Base-by-base conservation (phyloP, 176 grass and related monocot genomes). In the Dendrocalamus sinicus region DNA sequence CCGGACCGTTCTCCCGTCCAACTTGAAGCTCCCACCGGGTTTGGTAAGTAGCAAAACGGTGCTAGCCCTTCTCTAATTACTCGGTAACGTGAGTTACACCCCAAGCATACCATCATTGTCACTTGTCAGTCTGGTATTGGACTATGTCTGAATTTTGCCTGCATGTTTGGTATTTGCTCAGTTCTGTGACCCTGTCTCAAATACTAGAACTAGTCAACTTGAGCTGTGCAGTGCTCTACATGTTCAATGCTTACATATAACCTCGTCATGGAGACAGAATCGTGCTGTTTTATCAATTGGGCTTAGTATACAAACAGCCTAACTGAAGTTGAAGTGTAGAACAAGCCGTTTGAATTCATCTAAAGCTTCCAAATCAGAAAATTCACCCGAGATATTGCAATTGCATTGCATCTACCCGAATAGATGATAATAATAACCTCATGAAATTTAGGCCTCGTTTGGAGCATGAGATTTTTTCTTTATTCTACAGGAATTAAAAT, bases 131-230 rank as follows among this genome's bases (percentile, higher is more conserved):
- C 76, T 80, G 51, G 14, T 50, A 59, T 19, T 75, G 46, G 57
- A 76, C 14, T 77, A 55, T 35, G 37, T 86, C 71, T 46, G 52
- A 76, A 84, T 39, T 54, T 16, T 78, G 28, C 74, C 65, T 61
- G 40, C 65, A 37, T 58, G 20, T 47, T 60, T 79, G 57, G 23
- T 9, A 16, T 73, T 58, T 70, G 48, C 15, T 71, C 30, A 7
- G 65, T 70, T 16, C 54, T 77, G 30, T 12, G 24, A 65, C 46
- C n/a, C 45, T 67, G 46, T 79, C 26, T 28, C 70, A 44, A 61
- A 1, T 26, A 37, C 35, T 37, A 37, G 35, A 85, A 41, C n/a
- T 69, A 24, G 61, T 80, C 88, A 81, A 66, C 23, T 24, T 8
- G 0, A 39, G 52, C 44, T 45, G 44, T 45, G 44, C 44, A 7